A percentile compares a stretch with the other conserved stretches of the same genome.
Conservation (phyloP, 768 basidiomycete genomes). For the Suillus bovinus region DNA sequence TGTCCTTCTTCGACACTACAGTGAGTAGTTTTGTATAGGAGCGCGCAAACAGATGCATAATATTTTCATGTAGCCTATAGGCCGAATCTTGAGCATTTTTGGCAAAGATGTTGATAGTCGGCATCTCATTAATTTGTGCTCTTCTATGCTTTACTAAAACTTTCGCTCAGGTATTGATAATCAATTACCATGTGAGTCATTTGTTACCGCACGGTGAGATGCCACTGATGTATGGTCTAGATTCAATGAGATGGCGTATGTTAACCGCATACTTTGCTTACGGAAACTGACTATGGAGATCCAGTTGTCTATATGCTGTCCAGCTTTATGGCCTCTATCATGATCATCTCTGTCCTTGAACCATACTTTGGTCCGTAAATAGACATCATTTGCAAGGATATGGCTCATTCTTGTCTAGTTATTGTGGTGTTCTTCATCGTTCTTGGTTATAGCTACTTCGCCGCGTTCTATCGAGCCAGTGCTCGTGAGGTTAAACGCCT, state of each 20-base stretch:
- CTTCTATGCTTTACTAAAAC: not conserved
- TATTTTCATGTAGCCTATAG: conserved; percentile 43
- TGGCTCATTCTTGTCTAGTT: conserved; percentile 34
- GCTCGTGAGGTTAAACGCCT: conserved; percentile 71
- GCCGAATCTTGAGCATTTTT: conserved; percentile 60
- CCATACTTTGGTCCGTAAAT: conserved; percentile 56
- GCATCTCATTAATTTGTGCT: conserved; percentile 8
- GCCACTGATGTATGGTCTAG: conserved; percentile 26
- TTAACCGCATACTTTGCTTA: not conserved
- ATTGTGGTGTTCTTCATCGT: conserved; percentile 53
- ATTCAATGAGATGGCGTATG: conserved; percentile 56
- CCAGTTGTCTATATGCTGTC: conserved; percentile 52
- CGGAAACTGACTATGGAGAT: conserved; percentile 5
- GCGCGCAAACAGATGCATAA: not conserved
- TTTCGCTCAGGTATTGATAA: conserved; percentile 46
- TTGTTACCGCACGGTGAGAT: not conserved
- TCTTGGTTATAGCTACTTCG: conserved; percentile 64
- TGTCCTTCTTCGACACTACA: conserved; percentile 76
- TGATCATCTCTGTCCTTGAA: conserved; percentile 58
- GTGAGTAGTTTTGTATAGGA: conserved; percentile 27
- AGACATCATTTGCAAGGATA: not conserved
- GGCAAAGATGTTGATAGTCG: conserved; percentile 69
- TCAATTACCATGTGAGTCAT: conserved; percentile 48
- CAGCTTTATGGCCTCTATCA: conserved; percentile 50
- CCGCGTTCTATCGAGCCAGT: conserved; percentile 66